Conservation (phyloP, 106 monocot species). For the Xerophyta viscosa region DNA sequence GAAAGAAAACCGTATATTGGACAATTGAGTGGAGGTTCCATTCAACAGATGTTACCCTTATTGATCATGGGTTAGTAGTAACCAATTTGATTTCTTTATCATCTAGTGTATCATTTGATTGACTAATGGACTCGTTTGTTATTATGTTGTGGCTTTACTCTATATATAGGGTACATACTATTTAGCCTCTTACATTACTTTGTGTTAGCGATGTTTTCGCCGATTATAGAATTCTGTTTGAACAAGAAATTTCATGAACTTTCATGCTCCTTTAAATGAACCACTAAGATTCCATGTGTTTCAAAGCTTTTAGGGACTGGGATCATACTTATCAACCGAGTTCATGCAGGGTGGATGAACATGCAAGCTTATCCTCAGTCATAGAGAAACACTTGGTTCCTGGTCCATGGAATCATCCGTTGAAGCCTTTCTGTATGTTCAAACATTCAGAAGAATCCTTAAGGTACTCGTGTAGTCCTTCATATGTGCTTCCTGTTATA, state of each 20-base stretch:
- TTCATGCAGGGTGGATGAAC: conserved; percentile 60
- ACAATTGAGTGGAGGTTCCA: conserved; percentile 91
- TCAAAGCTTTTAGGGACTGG: neutral
- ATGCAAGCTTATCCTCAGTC: conserved; percentile 28
- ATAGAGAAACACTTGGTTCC: conserved; percentile 70
- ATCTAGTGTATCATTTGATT: no score
- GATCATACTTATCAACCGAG: no score
- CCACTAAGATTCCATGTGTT: no score
- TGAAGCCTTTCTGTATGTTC: conserved; percentile 48
- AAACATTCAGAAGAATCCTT: conserved; percentile 40
- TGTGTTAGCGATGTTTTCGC: no score
- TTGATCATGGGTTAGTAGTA: conserved; percentile 57
- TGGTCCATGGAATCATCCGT: conserved; percentile 58
- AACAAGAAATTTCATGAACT: no score
- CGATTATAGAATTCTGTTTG: no score
- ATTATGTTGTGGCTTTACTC: no score
- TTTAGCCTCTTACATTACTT: no score
- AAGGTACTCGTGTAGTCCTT: conserved; percentile 32
- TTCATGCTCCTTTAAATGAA: no score
- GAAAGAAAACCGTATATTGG: conserved; percentile 73
- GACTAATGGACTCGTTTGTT: no score
- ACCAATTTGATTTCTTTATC: no score
- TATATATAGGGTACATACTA: no score
- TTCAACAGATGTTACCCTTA: conserved; percentile 45
- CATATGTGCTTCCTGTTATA: neutral